Base-by-base conservation (phyloP, 2,329 filamentous ascomycete genomes). In the Annulohypoxylon truncatum region DNA sequence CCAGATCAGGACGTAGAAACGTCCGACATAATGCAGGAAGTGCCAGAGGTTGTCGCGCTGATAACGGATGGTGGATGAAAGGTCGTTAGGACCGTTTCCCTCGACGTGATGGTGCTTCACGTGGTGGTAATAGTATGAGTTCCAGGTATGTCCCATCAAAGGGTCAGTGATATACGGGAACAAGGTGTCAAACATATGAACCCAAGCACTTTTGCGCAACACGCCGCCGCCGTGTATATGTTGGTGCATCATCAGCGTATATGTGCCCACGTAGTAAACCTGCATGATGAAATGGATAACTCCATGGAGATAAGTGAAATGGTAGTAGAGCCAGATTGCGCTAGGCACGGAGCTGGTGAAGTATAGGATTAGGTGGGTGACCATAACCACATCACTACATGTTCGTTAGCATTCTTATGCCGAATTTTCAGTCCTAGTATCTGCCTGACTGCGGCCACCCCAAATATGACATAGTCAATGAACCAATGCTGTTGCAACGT, bases 31-130 rank as follows among this genome's bases (percentile, higher is more conserved):
- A 71, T 86, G 84, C n/a, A 89, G 76, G 68, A 95, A 93, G 74
- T 93, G 82, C 67, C 79, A 79, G 1, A 88, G 65, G 57, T 86
- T 85, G 75, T 95, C 92, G 4, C 92, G 86, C 75, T 94, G 90
- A 77, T 92, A 94, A 12, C 90, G 85, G 35, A 95, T 85, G 0
- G 92, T 95, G 0, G 90, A 91, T 1, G 89, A 92, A 0, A 94
- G 82, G 73, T 95, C 92, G 48, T 90, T 85, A 0, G 91, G 91
- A 0, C 92, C 92, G 72, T 95, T 95, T 67, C 88, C 90, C 79
- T 94, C 92, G 59, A 94, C 89, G 70, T 95, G 92, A 75, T 95
- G 92, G 74, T 94, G 91, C 81, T 95, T 95, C 75, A 94, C 91
- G 73, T 95, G 92, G 75, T 95, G 92, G 75, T 93, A 94, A 76